A percentile compares a stretch with the other conserved stretches of the same genome.
Conservation (phyloP, 2,329 filamentous ascomycete species). For the Metarhizium sp. region DNA sequence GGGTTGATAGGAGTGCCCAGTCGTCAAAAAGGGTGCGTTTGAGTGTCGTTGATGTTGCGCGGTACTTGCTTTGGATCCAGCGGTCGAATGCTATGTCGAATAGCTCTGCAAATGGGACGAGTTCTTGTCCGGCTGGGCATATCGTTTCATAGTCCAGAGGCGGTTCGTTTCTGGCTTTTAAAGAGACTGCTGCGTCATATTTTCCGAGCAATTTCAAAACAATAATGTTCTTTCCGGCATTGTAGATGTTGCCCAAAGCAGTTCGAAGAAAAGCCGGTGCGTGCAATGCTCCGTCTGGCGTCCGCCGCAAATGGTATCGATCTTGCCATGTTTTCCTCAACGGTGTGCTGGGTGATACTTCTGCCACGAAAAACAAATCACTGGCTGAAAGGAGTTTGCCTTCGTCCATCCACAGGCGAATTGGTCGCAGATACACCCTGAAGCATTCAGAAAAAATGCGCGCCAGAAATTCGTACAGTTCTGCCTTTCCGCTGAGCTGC, state of each 20-base stretch:
- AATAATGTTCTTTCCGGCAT: slow-evolving; percentile 78
- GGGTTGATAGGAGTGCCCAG: slow-evolving; percentile 55
- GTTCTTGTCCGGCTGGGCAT: slow-evolving; percentile 33
- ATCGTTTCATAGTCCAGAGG: slow-evolving; percentile 48
- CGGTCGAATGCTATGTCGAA: slow-evolving; percentile 61
- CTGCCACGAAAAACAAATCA: slow-evolving; percentile 66
- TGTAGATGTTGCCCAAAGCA: slow-evolving; percentile 65
- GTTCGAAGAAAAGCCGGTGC: slow-evolving; percentile 68
- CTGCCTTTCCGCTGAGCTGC: slow-evolving; percentile 58
- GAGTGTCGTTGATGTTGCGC: slow-evolving; percentile 57
- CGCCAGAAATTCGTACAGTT: slow-evolving; percentile 53
- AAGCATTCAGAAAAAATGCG: slow-evolving; percentile 73
- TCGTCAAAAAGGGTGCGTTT: slow-evolving; percentile 56
- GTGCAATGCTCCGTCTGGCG: slow-evolving; percentile 50
- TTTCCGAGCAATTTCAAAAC: slow-evolving; percentile 66
- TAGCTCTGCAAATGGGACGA: slow-evolving; percentile 65
- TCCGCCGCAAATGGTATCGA: slow-evolving; percentile 58
- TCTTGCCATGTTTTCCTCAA: slow-evolving; percentile 65
- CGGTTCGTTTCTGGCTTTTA: slow-evolving; percentile 26
- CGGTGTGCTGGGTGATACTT: slow-evolving; percentile 46
- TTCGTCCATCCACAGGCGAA: slow-evolving; percentile 75
- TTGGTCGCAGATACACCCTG: slow-evolving; percentile 69
- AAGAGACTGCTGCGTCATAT: slow-evolving; percentile 27
- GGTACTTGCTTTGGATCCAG: slow-evolving; percentile 72
- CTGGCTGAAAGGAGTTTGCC: slow-evolving; percentile 59